Base-by-base conservation (phyloP, 1,284 basidiomycete genomes). In the Cutaneotrichosporon sp. region DNA sequence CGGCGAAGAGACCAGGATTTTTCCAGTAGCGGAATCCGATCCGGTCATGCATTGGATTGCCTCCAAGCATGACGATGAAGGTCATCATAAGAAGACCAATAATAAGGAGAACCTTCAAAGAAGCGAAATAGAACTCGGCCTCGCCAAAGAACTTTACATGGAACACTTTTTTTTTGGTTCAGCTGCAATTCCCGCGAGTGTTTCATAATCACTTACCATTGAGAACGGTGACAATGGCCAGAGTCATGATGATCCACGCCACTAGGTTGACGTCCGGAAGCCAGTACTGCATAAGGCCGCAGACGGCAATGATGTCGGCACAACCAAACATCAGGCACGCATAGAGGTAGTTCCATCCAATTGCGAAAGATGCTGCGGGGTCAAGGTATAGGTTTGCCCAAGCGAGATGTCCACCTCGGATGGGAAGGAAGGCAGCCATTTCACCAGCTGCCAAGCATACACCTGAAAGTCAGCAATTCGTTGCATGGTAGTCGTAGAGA, bases 11-110 rank as follows among this genome's bases (percentile, higher is more conserved):
- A 11, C 66, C 68, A 14, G 66, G 66, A 26, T 54, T 55, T 20
- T 60, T 55, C 64, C 66, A 67, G 48, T 61, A 66, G 4, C 61
- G 46, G 54, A 64, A 64, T n/a, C 61, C 63, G 34, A 58, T 61
- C 12, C 57, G 43, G 51, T 67, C 64, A 24, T 61, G 51, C 6
- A 53, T 24, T 0, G 66, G 66, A 46, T 64, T 67, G 14, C 65
- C 66, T 4, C 66, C 66, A 3, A 61, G 59, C 48, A 49, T 49
- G 38, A 42, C 39, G 24, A 49, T 34, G 38, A 49, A 49, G 14
- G 48, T 26, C 38, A 49, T 42, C 20, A 49, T 20, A 11, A 49
- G 39, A 4, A 49, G 31, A 4, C 29, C 32, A 16, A 46, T 5
- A 25, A 55, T 52, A 37, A 59, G 50, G 16, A 59, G 25, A 25